Evolutionary conservation across 441 rosid species (phyloP), one percentile per base, ranked within the genome.

Genomic region (Erysimum pusillum): DNA sequence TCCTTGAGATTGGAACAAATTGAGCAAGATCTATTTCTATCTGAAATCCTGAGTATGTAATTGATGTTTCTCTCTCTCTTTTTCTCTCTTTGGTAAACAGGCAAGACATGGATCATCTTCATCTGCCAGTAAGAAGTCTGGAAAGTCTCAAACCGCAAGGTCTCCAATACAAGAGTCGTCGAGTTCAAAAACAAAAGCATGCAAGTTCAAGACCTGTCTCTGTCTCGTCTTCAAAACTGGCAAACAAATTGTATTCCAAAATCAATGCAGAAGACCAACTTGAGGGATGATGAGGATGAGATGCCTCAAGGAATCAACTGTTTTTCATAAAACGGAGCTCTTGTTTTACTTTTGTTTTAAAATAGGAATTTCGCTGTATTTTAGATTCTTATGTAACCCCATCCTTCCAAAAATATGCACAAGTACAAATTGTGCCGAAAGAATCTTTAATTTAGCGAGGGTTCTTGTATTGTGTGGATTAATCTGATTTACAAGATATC

Each of bases 181-280:
- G 2, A 58, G 52, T 59, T 34, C 35, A 6, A 72, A 66, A 77
- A 22, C 63, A 18, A 77, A 72, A 58, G n/a, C n/a, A n/a, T n/a
- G 42, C 77, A 71, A 42, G 63, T 72, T 59, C 80, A 58, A 64
- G 53, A 44, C 36, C 48, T 56, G 72, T 57, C 76, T 38, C 76
- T 17, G 76, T 9, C 38, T 10, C 72, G 36, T 49, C 80, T 58
- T 58, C 81, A 7, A 77, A 32, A 39, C 48, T 65, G 22, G 49
- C 45, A n/a, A 77, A 34, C 77, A 77, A 77, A 20, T 48, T 77
- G 69, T 77, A 72, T 66, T 71, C 81, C 56, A 77, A 77, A 49
- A 71, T 66, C 69, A 58, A 42, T 35, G 81, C 81, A 66, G 81
- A 72, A 62, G 77, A 77, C 59, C 81, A 71, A n/a, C 76, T 77